phyloP scores from a whole-genome alignment of 345 rosid genomes.

The Eucalyptus paniculata region DNA sequence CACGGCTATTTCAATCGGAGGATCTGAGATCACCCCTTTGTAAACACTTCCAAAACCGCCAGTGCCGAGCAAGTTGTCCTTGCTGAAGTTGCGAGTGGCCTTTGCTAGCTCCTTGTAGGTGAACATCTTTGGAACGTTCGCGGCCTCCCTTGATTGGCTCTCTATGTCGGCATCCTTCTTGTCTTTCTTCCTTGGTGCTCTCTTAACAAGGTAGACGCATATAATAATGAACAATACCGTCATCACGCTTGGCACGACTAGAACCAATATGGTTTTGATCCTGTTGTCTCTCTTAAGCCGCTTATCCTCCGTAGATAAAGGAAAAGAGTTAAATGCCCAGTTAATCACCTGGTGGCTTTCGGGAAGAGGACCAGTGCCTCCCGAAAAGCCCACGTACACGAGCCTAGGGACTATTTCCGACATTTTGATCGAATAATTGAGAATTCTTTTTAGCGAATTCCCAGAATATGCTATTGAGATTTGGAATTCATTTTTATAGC shows the following conservation, averaged over 20 bases:
- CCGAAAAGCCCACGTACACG: slow-evolving; percentile 24
- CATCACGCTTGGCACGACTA: neutral
- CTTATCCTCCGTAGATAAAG: neutral
- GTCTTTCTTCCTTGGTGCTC: neutral
- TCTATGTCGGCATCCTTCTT: slow-evolving; percentile 7
- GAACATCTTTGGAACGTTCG: slow-evolving; percentile 16
- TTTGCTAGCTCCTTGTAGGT: slow-evolving; percentile 19
- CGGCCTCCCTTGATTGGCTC: slow-evolving; percentile 8
- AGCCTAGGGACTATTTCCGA: neutral
- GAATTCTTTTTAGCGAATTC: neutral
- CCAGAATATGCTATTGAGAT: slow-evolving; percentile 18
- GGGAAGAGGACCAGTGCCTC: slow-evolving; percentile 7
- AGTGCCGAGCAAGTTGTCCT: slow-evolving; percentile 22
- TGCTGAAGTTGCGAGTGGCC: slow-evolving; percentile 18
- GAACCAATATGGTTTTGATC: neutral
- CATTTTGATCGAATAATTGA: slow-evolving; percentile 17
- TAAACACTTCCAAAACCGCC: slow-evolving; percentile 37
- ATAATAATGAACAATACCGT: neutral
- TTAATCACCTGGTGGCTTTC: slow-evolving; percentile 15
- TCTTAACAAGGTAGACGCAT: neutral
- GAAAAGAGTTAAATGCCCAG: slow-evolving; percentile 5
- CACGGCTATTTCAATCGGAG: slow-evolving; percentile 14
- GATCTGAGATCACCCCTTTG: slow-evolving; percentile 10
- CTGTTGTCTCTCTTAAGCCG: neutral
- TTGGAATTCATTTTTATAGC: neutral